phyloP scores from a whole-genome alignment of 352 stramenopile genomes.

The Globisporangium carolinianum region DNA sequence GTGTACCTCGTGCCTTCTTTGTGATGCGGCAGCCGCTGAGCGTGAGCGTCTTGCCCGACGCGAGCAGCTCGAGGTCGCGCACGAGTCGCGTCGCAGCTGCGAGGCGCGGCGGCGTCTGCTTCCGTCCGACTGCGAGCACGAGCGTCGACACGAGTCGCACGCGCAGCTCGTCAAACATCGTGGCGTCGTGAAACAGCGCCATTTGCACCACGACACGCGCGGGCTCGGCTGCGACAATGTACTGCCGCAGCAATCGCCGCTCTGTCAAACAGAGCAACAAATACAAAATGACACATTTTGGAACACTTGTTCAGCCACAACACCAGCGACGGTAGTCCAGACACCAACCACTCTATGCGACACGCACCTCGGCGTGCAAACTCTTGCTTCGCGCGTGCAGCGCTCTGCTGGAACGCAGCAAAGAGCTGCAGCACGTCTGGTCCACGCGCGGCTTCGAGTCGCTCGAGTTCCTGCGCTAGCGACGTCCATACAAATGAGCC shows the following conservation, averaged over 20 bases:
- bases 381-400: constrained; percentile 41
- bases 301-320: no score
- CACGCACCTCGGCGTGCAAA: constrained; percentile 31
- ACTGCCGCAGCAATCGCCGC: constrained; percentile 33
- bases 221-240: constrained; percentile 19
- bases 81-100: constrained; percentile 41
- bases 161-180: constrained; percentile 60
- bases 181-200: constrained; percentile 34
- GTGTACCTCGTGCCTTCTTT: constrained; percentile 27
- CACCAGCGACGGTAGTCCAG: background rate
- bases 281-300: no score
- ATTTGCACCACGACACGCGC: constrained; percentile 29
- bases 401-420: constrained; percentile 35
- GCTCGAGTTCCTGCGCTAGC: constrained; percentile 33
- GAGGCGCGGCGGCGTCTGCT: constrained; percentile 50
- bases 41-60: constrained; percentile 63
- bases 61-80: constrained; percentile 33
- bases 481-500: background rate
- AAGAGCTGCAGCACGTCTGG: constrained; percentile 33
- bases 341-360: background rate
- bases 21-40: constrained; percentile 49
- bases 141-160: constrained; percentile 55
- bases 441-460: constrained; percentile 33
- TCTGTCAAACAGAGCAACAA: constrained; percentile 20
- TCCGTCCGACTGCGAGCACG: constrained; percentile 43